Base-by-base conservation (phyloP, 2,329 filamentous ascomycete genomes). In the Sporothrix phasma region DNA sequence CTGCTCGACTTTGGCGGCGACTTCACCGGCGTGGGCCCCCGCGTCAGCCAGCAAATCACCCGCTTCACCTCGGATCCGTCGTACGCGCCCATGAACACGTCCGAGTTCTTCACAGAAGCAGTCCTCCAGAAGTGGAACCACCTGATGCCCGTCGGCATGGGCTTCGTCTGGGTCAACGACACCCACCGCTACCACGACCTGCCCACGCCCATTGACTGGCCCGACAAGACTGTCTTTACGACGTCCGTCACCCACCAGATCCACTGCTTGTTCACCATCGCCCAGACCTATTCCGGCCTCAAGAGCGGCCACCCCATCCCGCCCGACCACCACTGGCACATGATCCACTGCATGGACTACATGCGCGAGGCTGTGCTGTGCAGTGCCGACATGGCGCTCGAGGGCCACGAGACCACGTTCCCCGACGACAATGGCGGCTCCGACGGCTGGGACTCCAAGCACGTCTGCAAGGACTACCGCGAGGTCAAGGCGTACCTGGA, bases 331-430 rank as follows among this genome's bases (percentile, higher is more conserved):
- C 76, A 78, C 70, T 78, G 76, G 75, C 78, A 80, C 70, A 77
- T 80, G 73, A 75, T 77, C 62, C 78, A 80, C 72, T 80, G 78
- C 72, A 78, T 79, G 69, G 75, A 77, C 68, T 80, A 80, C 69
- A 74, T 80, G 71, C 72, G 78, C 11, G 76, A 80, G 69, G 76
- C 76, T 45, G 76, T 80, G 65, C 75, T 79, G 73, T 80, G 78
- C 70, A 74, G 72, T 31, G 75, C 76, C 61, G 78, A 80, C 66
- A 78, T 77, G 65, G 77, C 77, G 1, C 70, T 79, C 53, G 78
- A 80, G 71, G 77, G 77, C 41, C 73, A 75, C 15, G 76, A 78
- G 69, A 79, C 77, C 2, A 79, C 77, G 1, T 79, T 79, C 65
- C 77, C 77, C 1, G 76, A 78, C 64, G 73, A 79, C 68, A 79